Evolutionary conservation across 75 land plant genomes (phyloP), one percentile per base, ranked within the genome.

Genomic region (Pinus taeda): DNA sequence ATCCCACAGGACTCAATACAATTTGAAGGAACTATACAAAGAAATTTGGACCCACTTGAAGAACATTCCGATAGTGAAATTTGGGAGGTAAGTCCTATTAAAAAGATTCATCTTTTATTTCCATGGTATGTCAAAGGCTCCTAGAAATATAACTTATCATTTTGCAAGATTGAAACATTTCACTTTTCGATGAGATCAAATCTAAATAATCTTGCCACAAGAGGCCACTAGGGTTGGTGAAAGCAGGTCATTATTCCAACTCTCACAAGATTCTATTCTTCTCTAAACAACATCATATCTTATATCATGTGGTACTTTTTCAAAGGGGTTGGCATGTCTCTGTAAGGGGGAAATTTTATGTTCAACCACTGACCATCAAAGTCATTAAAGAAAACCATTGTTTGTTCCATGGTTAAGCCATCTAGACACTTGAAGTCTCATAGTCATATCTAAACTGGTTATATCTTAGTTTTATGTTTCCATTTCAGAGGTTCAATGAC

Each of bases 1-100:
- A 88, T 88, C 36, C 88, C 90, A 7, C 88, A 88, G 66, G 90
- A 88, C 55, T 88, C 90, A 39, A 85, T 88, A 53, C 78, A 85
- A 18, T 88, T 88, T 67, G 90, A 88, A 67, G 90, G 90, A 58
- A 88, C 90, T 2, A 78, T 88, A 58, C 73, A 88, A 9, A 72
- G 71, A 42, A 88, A 88, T 77, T 82, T 88, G 30, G 90, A 88
- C 66, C 90, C 90, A 33, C 88, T 85, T 69, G 80, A 85, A 60
- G 82, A 88, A 75, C 84, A 88, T 62, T 67, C 88, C 12, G 90
- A 85, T 71, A 57, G 53, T 70, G 83, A 88, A 80, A 83, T 88
- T 36, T 88, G 87, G 90, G 88, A 88, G 88, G 90, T 88, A 75
- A 33, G 69, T 15, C 36, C 17, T 30, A 15, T 65, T 65, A 1